Percentiles rank a stretch among this genome's conserved stretches.
Evolutionary conservation across 371 early-diverging fungal species (phyloP).

Genomic region (Gilbertella persicaria): DNA sequence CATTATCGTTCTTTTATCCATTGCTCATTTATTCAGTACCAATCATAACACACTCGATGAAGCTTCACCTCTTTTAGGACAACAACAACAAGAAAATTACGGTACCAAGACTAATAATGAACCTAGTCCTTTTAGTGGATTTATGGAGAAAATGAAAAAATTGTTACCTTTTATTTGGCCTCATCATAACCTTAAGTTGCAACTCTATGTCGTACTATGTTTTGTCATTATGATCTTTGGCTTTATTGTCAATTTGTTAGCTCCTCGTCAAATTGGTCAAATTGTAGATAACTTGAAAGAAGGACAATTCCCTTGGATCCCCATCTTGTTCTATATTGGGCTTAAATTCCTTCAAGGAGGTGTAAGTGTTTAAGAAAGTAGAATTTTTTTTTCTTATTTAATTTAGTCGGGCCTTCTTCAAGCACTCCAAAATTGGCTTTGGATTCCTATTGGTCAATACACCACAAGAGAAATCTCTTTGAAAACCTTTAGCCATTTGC

Average conservation of each 20-base stretch:
- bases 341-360: constrained; percentile 78
- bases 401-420: constrained; percentile 73
- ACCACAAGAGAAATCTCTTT: constrained; percentile 86
- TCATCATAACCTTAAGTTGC: constrained; percentile 60
- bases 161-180: constrained; percentile 90
- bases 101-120: constrained; percentile 16
- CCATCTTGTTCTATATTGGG: constrained; percentile 68
- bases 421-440: constrained; percentile 75
- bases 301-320: constrained; percentile 56
- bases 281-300: constrained; percentile 60
- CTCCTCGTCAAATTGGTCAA: constrained; percentile 78
- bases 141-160: constrained; percentile 56
- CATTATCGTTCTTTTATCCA: constrained; percentile 16
- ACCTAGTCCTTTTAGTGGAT: constrained; percentile 46
- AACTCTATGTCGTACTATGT: constrained; percentile 70
- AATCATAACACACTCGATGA: background rate
- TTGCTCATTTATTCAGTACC: constrained; percentile 31
- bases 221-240: constrained; percentile 69
- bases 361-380: constrained; percentile 27
- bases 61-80: constrained; percentile 7
- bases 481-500: constrained; percentile 85
- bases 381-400: background rate
- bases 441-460: constrained; percentile 91
- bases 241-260: constrained; percentile 77
- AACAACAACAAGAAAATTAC: background rate